Conservation (phyloP, 1,284 basidiomycete species). For the Ustilago cynodontis region DNA sequence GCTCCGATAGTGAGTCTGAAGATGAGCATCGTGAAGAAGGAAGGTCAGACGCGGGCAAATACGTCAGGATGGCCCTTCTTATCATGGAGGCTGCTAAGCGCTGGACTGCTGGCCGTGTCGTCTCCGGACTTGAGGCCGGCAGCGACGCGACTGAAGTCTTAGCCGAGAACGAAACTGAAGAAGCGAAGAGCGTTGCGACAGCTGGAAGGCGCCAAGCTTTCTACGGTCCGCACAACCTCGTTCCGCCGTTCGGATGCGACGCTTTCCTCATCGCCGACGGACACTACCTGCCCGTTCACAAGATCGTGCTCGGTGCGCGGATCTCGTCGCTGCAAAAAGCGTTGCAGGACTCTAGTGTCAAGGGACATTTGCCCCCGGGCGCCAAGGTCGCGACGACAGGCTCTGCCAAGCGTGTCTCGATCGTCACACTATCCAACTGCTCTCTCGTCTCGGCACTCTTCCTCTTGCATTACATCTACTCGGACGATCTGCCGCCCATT, state of each 20-base stretch:
- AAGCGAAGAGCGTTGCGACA: not conserved
- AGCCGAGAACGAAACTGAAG: not conserved
- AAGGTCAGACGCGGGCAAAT: constrained; percentile 25
- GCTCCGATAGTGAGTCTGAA: constrained; percentile 69
- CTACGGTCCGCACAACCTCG: constrained; percentile 52
- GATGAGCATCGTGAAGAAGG: constrained; percentile 32
- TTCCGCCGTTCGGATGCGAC: constrained; percentile 75
- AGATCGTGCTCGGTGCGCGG: constrained; percentile 77
- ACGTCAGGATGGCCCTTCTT: constrained; percentile 52
- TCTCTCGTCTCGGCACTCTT: constrained; percentile 80
- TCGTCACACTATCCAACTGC: constrained; percentile 71
- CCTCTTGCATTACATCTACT: constrained; percentile 86
- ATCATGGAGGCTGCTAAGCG: constrained; percentile 72
- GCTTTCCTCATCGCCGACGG: constrained; percentile 73
- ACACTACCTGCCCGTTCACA: constrained; percentile 77
- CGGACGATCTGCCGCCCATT: constrained; percentile 83
- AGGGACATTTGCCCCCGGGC: constrained; percentile 22
- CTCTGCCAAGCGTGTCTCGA: constrained; percentile 20
- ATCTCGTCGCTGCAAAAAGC: constrained; percentile 73
- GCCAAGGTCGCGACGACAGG: constrained; percentile 27
- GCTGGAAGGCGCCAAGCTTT: constrained; percentile 30
- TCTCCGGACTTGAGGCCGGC: constrained; percentile 55
- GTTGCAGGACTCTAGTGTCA: constrained; percentile 26
- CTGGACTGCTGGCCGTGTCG: constrained; percentile 69
- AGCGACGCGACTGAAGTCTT: not conserved